Evolutionary conservation across 2,329 filamentous ascomycete genomes (phyloP).

Genomic region (Claviceps africana): DNA sequence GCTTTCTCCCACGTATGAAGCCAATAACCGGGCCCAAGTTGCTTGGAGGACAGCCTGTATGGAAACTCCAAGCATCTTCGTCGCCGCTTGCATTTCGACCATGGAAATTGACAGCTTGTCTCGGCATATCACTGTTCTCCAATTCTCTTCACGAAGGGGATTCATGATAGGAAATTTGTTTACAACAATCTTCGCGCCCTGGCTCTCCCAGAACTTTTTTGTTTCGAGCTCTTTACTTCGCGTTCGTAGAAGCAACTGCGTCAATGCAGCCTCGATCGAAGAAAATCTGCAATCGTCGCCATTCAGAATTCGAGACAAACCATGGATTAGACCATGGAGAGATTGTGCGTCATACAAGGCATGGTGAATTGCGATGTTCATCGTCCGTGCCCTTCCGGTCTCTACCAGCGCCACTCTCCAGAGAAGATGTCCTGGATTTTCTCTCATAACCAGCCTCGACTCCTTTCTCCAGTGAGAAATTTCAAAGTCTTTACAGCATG

Average conservation of each 20-base stretch:
- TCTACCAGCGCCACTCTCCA: slow-evolving; percentile 47
- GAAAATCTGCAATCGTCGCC: slow-evolving; percentile 7
- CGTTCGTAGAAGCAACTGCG: slow-evolving; percentile 26
- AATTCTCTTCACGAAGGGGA: slow-evolving; percentile 34
- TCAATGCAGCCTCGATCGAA: slow-evolving; percentile 23
- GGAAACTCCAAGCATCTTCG: slow-evolving; percentile 47
- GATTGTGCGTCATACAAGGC: slow-evolving; percentile 76
- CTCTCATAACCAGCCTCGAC: slow-evolving; percentile 19
- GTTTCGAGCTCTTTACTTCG: slow-evolving; percentile 18
- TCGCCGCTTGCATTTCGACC: slow-evolving; percentile 37
- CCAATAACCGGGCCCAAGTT: slow-evolving; percentile 62
- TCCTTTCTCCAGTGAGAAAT: slow-evolving; percentile 23
- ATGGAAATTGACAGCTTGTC: slow-evolving; percentile 24
- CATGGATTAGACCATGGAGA: slow-evolving; percentile 47
- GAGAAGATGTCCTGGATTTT: slow-evolving; percentile 37
- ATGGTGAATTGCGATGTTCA: slow-evolving; percentile 53
- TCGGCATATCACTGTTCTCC: slow-evolving; percentile 21
- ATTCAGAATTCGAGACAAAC: slow-evolving; percentile 30
- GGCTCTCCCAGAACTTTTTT: slow-evolving; percentile 48
- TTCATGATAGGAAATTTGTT: slow-evolving; percentile 67
- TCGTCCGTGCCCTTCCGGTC: slow-evolving; percentile 9
- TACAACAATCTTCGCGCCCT: slow-evolving; percentile 38
- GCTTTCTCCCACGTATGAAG: slow-evolving; percentile 62
- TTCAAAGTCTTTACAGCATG: background rate
- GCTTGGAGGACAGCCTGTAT: slow-evolving; percentile 64